Conservation (phyloP, 768 basidiomycete species). For the Lyophyllum shimeji region DNA sequence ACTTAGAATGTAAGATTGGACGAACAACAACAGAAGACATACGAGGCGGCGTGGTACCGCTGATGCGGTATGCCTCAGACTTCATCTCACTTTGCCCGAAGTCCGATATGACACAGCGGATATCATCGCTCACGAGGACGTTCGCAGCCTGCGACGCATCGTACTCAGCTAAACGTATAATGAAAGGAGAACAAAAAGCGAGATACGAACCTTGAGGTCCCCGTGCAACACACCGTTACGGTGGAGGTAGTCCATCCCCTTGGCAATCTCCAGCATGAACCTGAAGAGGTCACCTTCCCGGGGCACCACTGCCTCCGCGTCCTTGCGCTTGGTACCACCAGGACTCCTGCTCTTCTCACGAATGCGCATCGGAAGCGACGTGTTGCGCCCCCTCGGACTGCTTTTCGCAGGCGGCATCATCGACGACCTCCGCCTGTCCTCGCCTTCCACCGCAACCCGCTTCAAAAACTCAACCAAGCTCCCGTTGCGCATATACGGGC, state of each 20-base stretch:
- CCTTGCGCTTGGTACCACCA: neutral
- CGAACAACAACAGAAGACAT: constrained; percentile 18
- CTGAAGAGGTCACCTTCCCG: constrained; percentile 49
- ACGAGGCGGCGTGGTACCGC: constrained; percentile 50
- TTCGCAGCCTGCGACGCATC: constrained; percentile 55
- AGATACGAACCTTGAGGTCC: constrained; percentile 65
- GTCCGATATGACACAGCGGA: constrained; percentile 73
- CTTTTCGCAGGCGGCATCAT: neutral
- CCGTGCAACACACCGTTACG: constrained; percentile 69
- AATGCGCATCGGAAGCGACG: constrained; percentile 6
- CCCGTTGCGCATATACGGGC: constrained; percentile 68
- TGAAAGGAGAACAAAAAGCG: neutral
- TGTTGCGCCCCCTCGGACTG: constrained; percentile 3
- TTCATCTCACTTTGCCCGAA: constrained; percentile 85
- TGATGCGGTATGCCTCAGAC: constrained; percentile 63
- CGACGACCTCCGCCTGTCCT: constrained; percentile 4
- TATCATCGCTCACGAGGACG: constrained; percentile 68
- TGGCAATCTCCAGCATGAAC: constrained; percentile 72
- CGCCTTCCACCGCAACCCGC: constrained; percentile 21
- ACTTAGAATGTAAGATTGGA: constrained; percentile 2
- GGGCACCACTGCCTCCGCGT: constrained; percentile 6
- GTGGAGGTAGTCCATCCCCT: constrained; percentile 84
- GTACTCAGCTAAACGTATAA: neutral
- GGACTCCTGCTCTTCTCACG: neutral
- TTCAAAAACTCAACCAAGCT: constrained; percentile 61